A percentile compares a stretch with the other conserved stretches of the same genome.
These are phyloP conservation scores for Angophora floribunda DNA, from an alignment of 345 rosid species.

Conservation along the genomic window DNA sequence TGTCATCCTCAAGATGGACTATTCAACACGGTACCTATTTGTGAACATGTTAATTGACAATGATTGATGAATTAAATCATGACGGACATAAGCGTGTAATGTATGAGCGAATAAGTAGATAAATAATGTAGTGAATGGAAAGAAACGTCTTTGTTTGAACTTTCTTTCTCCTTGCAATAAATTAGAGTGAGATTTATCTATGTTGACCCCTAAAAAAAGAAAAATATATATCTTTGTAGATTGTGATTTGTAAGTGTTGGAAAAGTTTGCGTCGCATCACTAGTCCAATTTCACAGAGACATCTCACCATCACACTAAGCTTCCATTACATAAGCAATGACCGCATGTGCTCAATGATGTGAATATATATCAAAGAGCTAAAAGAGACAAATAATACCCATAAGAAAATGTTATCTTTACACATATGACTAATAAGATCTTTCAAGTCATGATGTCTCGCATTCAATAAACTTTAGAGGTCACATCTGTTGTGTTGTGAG, in stretches of 20 bases:
- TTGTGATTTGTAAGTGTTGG: not conserved
- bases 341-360: not conserved
- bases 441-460: not conserved
- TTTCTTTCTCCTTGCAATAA: not conserved
- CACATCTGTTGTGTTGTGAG: fast-evolving
- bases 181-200: not conserved
- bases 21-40: not conserved
- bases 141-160: not conserved
- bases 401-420: not conserved
- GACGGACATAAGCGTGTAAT: fast-evolving
- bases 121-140: not conserved
- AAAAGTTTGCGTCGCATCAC: not conserved
- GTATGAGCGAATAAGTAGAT: not conserved
- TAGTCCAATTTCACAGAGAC: not conserved
- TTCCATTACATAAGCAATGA: not conserved
- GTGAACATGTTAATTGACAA: not conserved
- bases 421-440: not conserved
- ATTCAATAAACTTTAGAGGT: not conserved
- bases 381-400: not conserved
- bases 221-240: not conserved
- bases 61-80: no score
- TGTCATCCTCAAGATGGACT: not conserved
- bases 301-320: not conserved
- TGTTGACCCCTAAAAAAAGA: not conserved
- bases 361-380: not conserved